These are phyloP conservation scores for Rhizoclosmatium globosum DNA, from an alignment of 192 early-diverging fungal genomes.

Conservation along the genomic window DNA sequence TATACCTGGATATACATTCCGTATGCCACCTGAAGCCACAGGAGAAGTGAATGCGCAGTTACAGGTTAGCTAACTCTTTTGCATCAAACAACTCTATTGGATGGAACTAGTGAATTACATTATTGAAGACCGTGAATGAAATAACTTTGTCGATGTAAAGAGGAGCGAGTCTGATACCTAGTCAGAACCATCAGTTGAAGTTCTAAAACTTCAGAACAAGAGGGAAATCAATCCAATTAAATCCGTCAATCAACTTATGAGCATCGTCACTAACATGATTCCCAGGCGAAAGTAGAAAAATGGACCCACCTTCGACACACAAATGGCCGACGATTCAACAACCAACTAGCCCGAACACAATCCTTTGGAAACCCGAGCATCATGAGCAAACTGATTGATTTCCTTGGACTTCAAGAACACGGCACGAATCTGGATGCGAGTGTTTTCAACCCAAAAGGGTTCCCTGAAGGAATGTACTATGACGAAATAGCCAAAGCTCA, in stretches of 20 bases:
- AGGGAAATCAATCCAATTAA: not conserved
- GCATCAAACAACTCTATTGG: not conserved
- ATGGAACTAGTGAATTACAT: not conserved
- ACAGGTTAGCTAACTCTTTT: not conserved
- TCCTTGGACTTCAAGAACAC: slow-evolving; percentile 80
- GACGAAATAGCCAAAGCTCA: slow-evolving; percentile 50
- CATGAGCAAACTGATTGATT: slow-evolving; percentile 85
- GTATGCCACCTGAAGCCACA: not conserved
- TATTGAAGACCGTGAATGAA: not conserved
- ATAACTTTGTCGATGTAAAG: not conserved
- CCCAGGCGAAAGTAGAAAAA: slow-evolving; percentile 77
- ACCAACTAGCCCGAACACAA: slow-evolving; percentile 81
- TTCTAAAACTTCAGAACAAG: too few relatives aligned
- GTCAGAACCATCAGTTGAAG: too few relatives aligned
- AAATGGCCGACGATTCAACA: slow-evolving; percentile 83
- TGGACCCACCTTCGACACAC: slow-evolving; percentile 69
- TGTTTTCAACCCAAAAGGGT: slow-evolving; percentile 76
- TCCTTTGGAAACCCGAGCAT: slow-evolving; percentile 93
- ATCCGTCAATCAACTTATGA: too few relatives aligned
- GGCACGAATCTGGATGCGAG: slow-evolving; percentile 79
- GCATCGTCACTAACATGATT: not conserved
- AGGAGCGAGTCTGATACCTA: too few relatives aligned
- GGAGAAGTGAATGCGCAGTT: slow-evolving; percentile 16
- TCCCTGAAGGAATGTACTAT: slow-evolving; percentile 64
- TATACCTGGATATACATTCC: not conserved